Evolutionary conservation across 2,329 filamentous ascomycete species (phyloP).

Genomic region (Pseudogymnoascus sp.): DNA sequence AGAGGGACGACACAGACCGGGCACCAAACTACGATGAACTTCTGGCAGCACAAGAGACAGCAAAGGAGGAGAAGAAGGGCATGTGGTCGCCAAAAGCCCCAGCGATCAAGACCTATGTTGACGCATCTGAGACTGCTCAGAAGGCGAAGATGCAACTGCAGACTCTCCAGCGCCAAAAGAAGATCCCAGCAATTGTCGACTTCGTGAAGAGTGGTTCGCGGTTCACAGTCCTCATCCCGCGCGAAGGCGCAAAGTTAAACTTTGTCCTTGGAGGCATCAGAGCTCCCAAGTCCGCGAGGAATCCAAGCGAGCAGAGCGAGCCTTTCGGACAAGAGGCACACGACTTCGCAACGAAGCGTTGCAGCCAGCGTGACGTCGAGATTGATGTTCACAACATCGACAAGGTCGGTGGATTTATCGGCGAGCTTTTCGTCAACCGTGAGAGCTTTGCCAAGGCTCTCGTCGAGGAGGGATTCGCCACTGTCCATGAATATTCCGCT

Average conservation of each 20-base stretch:
- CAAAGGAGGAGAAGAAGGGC: conserved; percentile 82
- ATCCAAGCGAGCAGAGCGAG: conserved; percentile 73
- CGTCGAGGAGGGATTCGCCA: conserved; percentile 87
- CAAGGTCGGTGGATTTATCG: conserved; percentile 96
- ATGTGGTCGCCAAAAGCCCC: conserved; percentile 91
- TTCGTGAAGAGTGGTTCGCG: conserved; percentile 96
- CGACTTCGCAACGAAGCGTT: conserved; percentile 80
- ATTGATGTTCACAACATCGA: conserved; percentile 92
- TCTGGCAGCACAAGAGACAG: conserved; percentile 69
- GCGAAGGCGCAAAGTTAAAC: conserved; percentile 89
- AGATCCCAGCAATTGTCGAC: conserved; percentile 86
- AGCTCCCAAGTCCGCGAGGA: conserved; percentile 75
- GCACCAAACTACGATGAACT: conserved; percentile 91
- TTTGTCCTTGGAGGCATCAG: conserved; percentile 91
- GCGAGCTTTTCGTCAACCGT: conserved; percentile 83
- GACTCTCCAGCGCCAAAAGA: conserved; percentile 81
- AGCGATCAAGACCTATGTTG: conserved; percentile 72
- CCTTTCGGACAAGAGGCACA: conserved; percentile 93
- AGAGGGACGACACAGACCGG: conserved; percentile 88
- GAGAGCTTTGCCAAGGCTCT: conserved; percentile 93
- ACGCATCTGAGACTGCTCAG: conserved; percentile 86
- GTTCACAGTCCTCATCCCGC: conserved; percentile 84
- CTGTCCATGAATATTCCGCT: conserved; percentile 88
- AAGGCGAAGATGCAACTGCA: conserved; percentile 93
- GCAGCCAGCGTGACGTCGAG: conserved; percentile 91